A percentile compares a stretch with the other conserved stretches of the same genome.
phyloP scores from a whole-genome alignment of 352 stramenopile species.

The Bremia lactucae region DNA sequence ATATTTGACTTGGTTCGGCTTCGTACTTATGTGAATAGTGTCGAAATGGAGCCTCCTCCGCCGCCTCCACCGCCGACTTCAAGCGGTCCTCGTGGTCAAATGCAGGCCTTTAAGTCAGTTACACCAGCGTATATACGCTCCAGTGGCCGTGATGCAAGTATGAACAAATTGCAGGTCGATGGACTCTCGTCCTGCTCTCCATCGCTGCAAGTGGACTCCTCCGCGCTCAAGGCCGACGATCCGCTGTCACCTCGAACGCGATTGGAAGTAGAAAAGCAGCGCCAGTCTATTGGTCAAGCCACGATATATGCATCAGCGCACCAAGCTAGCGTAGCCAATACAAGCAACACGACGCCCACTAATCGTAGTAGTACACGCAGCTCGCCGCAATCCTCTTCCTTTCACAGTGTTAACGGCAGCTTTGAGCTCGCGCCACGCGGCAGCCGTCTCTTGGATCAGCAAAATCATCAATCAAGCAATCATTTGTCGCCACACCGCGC shows the following conservation, averaged over 20 bases:
- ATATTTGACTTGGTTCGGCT: no score
- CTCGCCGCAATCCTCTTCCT: constrained; percentile 16
- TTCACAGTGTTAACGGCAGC: constrained; percentile 14
- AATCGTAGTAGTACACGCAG: constrained; percentile 17
- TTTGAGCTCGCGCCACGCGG: constrained; percentile 2
- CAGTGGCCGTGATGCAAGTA: constrained; percentile 4
- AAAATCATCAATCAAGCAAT: constrained; percentile 1
- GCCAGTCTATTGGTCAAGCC: constrained; percentile 17
- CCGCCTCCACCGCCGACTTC: constrained; percentile 19
- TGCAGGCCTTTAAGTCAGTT: constrained; percentile 1
- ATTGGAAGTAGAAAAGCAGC: constrained; percentile 36
- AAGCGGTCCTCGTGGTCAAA: constrained; percentile 2
- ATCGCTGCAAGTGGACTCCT: constrained; percentile 6
- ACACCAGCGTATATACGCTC: constrained; percentile 2
- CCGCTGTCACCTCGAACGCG: constrained; percentile 40
- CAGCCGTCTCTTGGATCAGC: constrained; percentile 2
- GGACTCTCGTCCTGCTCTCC: constrained; percentile 8
- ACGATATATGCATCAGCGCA: not conserved
- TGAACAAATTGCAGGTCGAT: constrained; percentile 17
- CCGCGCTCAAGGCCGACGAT: constrained; percentile 16
- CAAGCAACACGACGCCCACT: constrained; percentile 22
- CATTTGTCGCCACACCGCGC: constrained; percentile 54
- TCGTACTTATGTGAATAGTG: constrained; percentile 24
- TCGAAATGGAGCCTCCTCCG: constrained; percentile 15
- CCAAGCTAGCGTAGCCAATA: constrained; percentile 16